Conservation (phyloP, 768 basidiomycete species). For the Coprinellus micaceus region DNA sequence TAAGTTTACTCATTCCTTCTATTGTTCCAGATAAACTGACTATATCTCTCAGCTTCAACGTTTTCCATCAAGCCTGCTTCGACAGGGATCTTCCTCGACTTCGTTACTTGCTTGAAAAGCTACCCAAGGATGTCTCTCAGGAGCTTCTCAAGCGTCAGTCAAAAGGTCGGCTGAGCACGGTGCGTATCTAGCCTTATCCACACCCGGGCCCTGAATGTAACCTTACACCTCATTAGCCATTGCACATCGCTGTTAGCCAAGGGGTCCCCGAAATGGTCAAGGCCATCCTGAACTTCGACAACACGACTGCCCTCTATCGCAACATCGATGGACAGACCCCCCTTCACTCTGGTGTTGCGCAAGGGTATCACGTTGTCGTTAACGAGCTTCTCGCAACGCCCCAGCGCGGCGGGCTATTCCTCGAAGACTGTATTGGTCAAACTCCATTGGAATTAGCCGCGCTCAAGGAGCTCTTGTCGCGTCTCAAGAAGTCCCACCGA, state of each 20-base stretch:
- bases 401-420: slow-evolving; percentile 35
- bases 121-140: slow-evolving; percentile 48
- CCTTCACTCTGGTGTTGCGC: slow-evolving; percentile 44
- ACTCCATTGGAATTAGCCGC: slow-evolving; percentile 37
- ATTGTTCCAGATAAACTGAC: background rate
- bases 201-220: background rate
- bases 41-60: slow-evolving; percentile 45
- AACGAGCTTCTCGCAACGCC: slow-evolving; percentile 34
- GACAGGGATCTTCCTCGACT: slow-evolving; percentile 28
- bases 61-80: slow-evolving; percentile 46
- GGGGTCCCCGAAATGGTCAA: slow-evolving; percentile 26
- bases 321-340: slow-evolving; percentile 51
- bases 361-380: slow-evolving; percentile 32
- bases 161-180: slow-evolving; percentile 44
- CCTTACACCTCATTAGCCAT: slow-evolving; percentile 49
- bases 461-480: slow-evolving; percentile 24
- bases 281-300: slow-evolving; percentile 38
- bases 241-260: slow-evolving; percentile 48
- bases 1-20: slow-evolving; percentile 21
- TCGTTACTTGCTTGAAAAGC: slow-evolving; percentile 42
- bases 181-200: slow-evolving; percentile 18
- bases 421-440: slow-evolving; percentile 51
- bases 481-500: slow-evolving; percentile 7
- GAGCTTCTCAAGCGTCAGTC: slow-evolving; percentile 43
- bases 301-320: slow-evolving; percentile 32